Conservation (phyloP, 208 protist species). For the Phytomonas sp. region DNA sequence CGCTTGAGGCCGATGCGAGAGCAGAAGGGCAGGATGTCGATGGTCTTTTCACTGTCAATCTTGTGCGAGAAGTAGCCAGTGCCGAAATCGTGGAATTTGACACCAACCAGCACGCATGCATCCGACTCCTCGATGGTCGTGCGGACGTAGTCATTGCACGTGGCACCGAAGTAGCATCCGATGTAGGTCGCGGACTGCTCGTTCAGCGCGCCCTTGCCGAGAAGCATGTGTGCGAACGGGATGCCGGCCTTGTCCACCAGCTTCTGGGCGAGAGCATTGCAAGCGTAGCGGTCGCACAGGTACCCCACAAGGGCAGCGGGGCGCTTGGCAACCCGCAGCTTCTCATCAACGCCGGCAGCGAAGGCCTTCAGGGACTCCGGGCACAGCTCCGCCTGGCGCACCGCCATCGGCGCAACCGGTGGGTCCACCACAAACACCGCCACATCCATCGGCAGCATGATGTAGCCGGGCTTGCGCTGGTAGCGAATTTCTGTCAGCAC, state of each 20-base stretch:
- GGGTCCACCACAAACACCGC: conserved; percentile 7
- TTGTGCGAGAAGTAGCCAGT: conserved; percentile 37
- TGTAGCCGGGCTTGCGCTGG: conserved; percentile 25
- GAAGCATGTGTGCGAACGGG: conserved; percentile 25
- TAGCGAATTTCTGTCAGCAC: conserved; percentile 18
- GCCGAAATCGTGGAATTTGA: conserved; percentile 48
- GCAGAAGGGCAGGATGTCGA: conserved; percentile 28
- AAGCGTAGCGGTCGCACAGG: conserved; percentile 35
- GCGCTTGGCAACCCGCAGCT: conserved; percentile 13
- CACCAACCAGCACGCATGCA: conserved; percentile 22
- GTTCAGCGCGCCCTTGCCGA: conserved; percentile 35
- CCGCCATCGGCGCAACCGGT: conserved; percentile 14
- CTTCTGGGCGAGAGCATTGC: conserved; percentile 18
- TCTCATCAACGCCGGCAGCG: conserved; percentile 20
- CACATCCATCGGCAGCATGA: conserved; percentile 25
- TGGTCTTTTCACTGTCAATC: conserved; percentile 8
- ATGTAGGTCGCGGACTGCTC: conserved; percentile 38
- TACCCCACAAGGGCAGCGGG: conserved; percentile 20
- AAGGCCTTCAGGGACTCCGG: conserved; percentile 15
- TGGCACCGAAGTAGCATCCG: conserved; percentile 24
- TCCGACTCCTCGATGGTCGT: conserved; percentile 20
- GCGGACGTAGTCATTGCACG: conserved; percentile 5
- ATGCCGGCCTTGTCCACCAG: conserved; percentile 31
- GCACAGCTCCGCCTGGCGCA: neutral
- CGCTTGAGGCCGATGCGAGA: neutral